Conservation (phyloP, 306 rosid genomes). For the Pterocarpus macrocarpus region DNA sequence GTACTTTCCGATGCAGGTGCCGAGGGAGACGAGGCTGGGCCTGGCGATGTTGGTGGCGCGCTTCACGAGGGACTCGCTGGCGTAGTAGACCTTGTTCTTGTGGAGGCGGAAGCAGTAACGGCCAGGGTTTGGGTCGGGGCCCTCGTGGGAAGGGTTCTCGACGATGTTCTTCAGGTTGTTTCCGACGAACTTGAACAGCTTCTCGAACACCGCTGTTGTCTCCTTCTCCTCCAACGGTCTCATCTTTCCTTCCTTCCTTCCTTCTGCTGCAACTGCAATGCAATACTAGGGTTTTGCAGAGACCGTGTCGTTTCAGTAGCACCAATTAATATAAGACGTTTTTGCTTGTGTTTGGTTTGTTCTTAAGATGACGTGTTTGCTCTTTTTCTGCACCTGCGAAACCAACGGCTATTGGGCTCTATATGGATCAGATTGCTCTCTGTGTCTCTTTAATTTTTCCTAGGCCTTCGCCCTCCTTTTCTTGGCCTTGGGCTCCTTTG, state of each 20-base stretch:
- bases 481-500: too few species aligned
- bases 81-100: constrained; percentile 82
- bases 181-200: constrained; percentile 86
- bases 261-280: too few species aligned
- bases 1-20: constrained; percentile 86
- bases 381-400: too few species aligned
- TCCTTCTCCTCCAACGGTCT: constrained; percentile 87
- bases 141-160: constrained; percentile 90
- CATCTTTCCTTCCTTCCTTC: constrained; percentile 50
- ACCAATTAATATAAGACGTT: too few species aligned
- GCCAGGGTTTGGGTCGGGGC: constrained; percentile 75
- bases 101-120: constrained; percentile 92
- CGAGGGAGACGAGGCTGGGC: constrained; percentile 68
- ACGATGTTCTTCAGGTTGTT: constrained; percentile 90
- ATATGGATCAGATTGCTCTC: too few species aligned
- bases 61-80: constrained; percentile 81
- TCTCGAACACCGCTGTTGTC: constrained; percentile 80
- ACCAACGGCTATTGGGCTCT: too few species aligned
- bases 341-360: too few species aligned
- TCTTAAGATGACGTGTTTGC: too few species aligned
- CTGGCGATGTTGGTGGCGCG: constrained; percentile 89
- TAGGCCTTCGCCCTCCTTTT: too few species aligned
- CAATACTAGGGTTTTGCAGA: constrained; percentile 18
- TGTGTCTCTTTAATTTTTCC: too few species aligned
- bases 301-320: too few species aligned